These are phyloP conservation scores for Stagonosporopsis vannaccii DNA, from an alignment of 2,329 filamentous ascomycete genomes.

Conservation along the genomic window DNA sequence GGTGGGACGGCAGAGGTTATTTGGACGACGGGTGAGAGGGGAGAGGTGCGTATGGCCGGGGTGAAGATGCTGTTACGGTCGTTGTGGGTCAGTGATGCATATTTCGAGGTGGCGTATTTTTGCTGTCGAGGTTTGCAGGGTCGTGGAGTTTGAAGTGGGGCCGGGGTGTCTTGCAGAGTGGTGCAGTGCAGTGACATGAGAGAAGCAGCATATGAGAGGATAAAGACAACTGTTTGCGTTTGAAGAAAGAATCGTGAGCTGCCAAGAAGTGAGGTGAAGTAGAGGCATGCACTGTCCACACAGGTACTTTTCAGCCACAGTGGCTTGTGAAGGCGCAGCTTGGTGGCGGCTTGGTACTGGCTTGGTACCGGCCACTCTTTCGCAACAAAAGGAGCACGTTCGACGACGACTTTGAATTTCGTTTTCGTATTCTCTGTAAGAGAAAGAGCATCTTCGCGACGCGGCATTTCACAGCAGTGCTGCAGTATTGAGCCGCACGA, in stretches of 20 bases:
- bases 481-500: too few relatives aligned
- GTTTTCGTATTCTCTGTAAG: too few relatives aligned
- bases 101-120: neutral
- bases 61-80: neutral
- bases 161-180: too few relatives aligned
- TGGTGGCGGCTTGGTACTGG: neutral
- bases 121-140: neutral
- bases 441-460: too few relatives aligned
- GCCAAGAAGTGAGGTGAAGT: slow-evolving; percentile 3
- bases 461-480: too few relatives aligned
- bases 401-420: neutral
- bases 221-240: neutral
- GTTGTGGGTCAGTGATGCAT: neutral
- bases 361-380: neutral
- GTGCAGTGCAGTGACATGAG: neutral
- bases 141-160: neutral
- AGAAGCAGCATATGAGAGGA: neutral
- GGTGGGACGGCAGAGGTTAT: slow-evolving; percentile 1
- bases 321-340: neutral
- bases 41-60: neutral
- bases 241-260: too few relatives aligned
- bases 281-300: neutral
- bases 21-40: neutral
- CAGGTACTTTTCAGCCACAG: slow-evolving; percentile 8
- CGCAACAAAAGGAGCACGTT: neutral